A percentile compares a stretch with the other conserved stretches of the same genome.
These are phyloP conservation scores for Gynochthodes officinalis DNA, from an alignment of 257 asterid genomes.

Conservation along the genomic window DNA sequence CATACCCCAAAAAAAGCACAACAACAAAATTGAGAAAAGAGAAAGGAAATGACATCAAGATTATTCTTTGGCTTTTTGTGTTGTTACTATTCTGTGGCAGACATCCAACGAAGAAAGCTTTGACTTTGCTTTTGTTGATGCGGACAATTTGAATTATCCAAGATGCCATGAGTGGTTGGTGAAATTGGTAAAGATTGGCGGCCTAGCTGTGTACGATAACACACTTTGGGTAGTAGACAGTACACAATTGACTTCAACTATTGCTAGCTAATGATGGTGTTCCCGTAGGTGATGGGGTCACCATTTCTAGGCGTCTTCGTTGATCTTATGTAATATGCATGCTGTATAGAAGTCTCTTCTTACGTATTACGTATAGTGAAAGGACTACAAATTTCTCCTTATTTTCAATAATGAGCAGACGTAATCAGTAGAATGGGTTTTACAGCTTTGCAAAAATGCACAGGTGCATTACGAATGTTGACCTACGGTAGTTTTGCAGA, in stretches of 20 bases:
- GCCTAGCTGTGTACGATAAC: constrained; percentile 33
- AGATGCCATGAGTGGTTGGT: constrained; percentile 37
- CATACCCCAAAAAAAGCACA: too few relatives aligned
- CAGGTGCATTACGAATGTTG: too few relatives aligned
- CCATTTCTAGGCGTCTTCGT: constrained; percentile 34
- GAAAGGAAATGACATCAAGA: neutral
- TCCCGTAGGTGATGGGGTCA: constrained; percentile 58
- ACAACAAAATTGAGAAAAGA: too few relatives aligned
- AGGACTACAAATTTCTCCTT: too few relatives aligned
- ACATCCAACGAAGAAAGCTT: constrained; percentile 25
- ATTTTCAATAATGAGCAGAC: too few relatives aligned
- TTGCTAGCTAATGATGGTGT: constrained; percentile 35
- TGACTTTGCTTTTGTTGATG: constrained; percentile 40
- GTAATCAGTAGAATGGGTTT: too few relatives aligned
- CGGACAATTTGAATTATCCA: constrained; percentile 33
- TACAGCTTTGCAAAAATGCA: too few relatives aligned
- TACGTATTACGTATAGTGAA: too few relatives aligned
- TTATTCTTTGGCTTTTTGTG: neutral
- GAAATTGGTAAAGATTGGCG: constrained; percentile 34
- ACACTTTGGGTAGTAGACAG: constrained; percentile 32
- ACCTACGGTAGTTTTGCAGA: too few relatives aligned
- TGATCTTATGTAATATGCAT: neutral
- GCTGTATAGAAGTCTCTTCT: too few relatives aligned
- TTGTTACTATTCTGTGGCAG: constrained; percentile 18
- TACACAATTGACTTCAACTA: constrained; percentile 35